Conservation (phyloP, 768 basidiomycete genomes). For the Kwoniella heveanensis region DNA sequence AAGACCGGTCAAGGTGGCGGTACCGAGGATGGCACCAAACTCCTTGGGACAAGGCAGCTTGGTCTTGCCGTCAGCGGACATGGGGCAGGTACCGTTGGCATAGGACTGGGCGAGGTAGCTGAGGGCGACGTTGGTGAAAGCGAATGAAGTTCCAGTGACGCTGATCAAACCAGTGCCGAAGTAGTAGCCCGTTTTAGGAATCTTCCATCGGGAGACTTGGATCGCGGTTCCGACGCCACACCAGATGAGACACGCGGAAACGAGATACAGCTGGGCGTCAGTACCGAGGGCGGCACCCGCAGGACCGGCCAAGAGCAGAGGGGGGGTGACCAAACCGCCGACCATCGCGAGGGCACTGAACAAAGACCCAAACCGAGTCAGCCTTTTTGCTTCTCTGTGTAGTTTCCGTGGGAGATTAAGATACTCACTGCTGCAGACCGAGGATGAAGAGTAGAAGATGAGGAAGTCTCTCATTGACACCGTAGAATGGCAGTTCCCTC, state of each 20-base stretch:
- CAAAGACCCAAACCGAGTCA: not conserved
- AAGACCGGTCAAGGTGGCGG: conserved; percentile 26
- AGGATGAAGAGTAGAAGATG: conserved; percentile 33
- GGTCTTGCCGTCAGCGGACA: conserved; percentile 29
- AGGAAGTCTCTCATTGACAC: conserved; percentile 31
- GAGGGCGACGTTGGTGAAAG: conserved; percentile 36
- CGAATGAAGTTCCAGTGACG: conserved; percentile 34
- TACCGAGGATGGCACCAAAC: conserved; percentile 41
- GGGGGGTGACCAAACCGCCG: conserved; percentile 32
- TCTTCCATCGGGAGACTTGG: conserved; percentile 28
- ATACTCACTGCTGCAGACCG: conserved; percentile 36
- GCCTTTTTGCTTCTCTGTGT: not conserved
- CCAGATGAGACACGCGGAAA: conserved; percentile 35
- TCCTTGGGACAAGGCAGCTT: conserved; percentile 39
- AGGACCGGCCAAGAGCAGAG: conserved; percentile 29
- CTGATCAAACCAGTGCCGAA: conserved; percentile 35
- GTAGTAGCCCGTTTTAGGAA: conserved; percentile 29
- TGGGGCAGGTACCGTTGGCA: conserved; percentile 32
- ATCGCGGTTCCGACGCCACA: conserved; percentile 34
- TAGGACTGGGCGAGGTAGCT: conserved; percentile 30
- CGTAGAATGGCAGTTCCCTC: conserved; percentile 36
- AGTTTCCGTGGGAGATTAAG: no score
- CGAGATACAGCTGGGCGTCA: conserved; percentile 31
- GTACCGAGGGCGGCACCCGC: conserved; percentile 36
- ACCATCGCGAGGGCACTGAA: conserved; percentile 38